These are phyloP conservation scores for Rauvolfia tetraphylla DNA, from an alignment of 257 asterid species.

Conservation along the genomic window DNA sequence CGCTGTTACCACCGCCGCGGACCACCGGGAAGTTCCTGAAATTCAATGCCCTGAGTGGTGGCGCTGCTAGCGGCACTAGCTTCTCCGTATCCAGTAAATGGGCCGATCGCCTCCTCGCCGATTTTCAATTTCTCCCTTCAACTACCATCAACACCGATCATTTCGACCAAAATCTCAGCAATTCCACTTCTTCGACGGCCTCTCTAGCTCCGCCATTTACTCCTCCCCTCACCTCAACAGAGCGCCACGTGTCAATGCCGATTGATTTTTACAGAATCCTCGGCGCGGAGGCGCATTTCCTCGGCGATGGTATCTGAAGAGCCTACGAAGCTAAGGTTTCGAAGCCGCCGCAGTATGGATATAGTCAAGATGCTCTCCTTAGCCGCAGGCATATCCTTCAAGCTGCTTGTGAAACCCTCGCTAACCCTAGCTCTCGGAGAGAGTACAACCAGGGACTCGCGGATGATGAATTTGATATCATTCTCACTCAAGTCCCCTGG, in stretches of 20 bases:
- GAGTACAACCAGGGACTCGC: constrained; percentile 83
- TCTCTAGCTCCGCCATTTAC: constrained; percentile 40
- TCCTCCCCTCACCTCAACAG: constrained; percentile 59
- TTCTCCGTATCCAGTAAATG: constrained; percentile 67
- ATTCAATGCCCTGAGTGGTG: constrained; percentile 60
- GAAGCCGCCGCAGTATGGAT: constrained; percentile 87
- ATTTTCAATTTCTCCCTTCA: constrained; percentile 91
- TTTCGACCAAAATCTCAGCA: constrained; percentile 29
- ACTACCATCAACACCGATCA: constrained; percentile 31
- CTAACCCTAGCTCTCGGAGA: constrained; percentile 62
- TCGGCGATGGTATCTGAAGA: constrained; percentile 90
- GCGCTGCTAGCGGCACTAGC: constrained; percentile 25
- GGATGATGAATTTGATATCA: constrained; percentile 63
- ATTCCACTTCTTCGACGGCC: constrained; percentile 32
- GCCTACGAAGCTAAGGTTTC: constrained; percentile 79
- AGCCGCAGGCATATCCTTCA: constrained; percentile 87
- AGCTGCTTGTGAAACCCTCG: constrained; percentile 91
- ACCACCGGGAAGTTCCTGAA: constrained; percentile 33
- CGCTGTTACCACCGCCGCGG: constrained; percentile 25
- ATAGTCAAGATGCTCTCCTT: constrained; percentile 76
- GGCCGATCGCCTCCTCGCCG: constrained; percentile 97
- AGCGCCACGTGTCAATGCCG: constrained; percentile 73
- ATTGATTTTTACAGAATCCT: constrained; percentile 80
- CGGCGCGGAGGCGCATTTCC: constrained; percentile 89
- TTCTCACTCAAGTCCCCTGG: constrained; percentile 88